These are phyloP conservation scores for Suhomyces taliae DNA, from an alignment of 1,139 yeast species.

Conservation along the genomic window DNA sequence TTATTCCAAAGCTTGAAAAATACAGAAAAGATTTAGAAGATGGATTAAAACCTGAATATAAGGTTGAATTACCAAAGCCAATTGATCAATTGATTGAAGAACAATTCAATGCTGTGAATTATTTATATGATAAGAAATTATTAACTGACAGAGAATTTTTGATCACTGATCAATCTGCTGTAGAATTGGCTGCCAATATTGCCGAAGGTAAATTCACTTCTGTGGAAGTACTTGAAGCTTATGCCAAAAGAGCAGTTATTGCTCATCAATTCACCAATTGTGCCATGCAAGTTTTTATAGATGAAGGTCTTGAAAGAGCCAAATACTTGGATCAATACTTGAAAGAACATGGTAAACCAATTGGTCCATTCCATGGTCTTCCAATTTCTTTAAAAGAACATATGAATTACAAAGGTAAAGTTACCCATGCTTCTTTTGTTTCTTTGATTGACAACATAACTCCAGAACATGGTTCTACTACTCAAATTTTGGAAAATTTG, in stretches of 20 bases:
- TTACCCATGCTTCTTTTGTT: constrained; percentile 66
- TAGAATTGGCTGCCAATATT: constrained; percentile 35
- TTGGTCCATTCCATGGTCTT: constrained; percentile 77
- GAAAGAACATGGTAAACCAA: constrained; percentile 52
- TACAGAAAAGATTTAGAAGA: constrained; percentile 45
- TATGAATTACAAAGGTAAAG: constrained; percentile 54
- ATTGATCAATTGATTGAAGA: constrained; percentile 38
- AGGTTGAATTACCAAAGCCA: constrained; percentile 41
- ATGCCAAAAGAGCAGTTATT: constrained; percentile 56
- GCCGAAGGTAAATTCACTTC: constrained; percentile 43
- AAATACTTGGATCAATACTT: constrained; percentile 52
- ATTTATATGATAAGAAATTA: constrained; percentile 41
- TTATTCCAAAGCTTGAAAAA: constrained; percentile 51
- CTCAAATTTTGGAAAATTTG: constrained; percentile 52
- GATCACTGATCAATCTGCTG: constrained; percentile 49
- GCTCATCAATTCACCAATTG: constrained; percentile 62
- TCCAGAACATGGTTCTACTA: constrained; percentile 49
- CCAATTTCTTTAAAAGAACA: constrained; percentile 82
- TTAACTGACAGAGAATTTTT: constrained; percentile 45
- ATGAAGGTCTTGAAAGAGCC: constrained; percentile 58
- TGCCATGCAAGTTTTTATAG: constrained; percentile 57
- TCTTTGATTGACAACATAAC: constrained; percentile 52
- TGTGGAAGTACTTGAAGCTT: constrained; percentile 46
- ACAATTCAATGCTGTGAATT: constrained; percentile 49
- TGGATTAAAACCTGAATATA: constrained; percentile 42